These are phyloP conservation scores for Wickerhamomyces silvicola DNA, from an alignment of 805 yeast genomes.

Conservation along the genomic window DNA sequence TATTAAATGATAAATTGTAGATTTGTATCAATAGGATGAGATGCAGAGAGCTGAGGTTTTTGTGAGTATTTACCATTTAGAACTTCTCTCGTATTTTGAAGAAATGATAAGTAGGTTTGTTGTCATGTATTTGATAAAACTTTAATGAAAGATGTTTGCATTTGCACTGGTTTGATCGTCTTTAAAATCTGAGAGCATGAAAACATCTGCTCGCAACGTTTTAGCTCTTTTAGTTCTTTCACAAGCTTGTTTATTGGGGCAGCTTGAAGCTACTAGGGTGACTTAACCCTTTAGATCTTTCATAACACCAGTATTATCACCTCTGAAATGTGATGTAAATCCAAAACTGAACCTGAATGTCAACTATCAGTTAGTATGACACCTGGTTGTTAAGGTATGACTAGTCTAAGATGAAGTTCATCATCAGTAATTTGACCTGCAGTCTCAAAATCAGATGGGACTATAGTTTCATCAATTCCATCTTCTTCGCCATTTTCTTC, in stretches of 20 bases:
- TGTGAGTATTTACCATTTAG: conserved; percentile 64
- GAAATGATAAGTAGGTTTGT: conserved; percentile 61
- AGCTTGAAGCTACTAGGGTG: conserved; percentile 32
- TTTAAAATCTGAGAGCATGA: conserved; percentile 74
- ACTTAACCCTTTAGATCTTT: conserved; percentile 60
- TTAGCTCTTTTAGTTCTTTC: conserved; percentile 47
- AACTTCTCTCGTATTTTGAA: conserved; percentile 64
- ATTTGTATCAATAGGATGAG: conserved; percentile 73
- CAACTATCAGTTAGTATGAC: conserved; percentile 79
- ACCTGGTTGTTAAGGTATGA: conserved; percentile 62
- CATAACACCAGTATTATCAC: conserved; percentile 74
- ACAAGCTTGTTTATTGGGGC: conserved; percentile 27
- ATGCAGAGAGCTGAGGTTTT: conserved; percentile 74
- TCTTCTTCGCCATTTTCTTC: conserved; percentile 69
- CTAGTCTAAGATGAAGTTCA: conserved; percentile 64
- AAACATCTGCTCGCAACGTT: conserved; percentile 70
- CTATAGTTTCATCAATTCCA: conserved; percentile 66
- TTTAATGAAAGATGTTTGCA: conserved; percentile 64
- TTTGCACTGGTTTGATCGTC: conserved; percentile 84
- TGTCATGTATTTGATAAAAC: conserved; percentile 55
- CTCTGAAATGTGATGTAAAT: conserved; percentile 73
- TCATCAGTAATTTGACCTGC: conserved; percentile 72
- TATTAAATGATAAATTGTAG: conserved; percentile 38
- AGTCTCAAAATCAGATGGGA: conserved; percentile 64
- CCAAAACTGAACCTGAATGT: conserved; percentile 80